Percentiles rank a stretch among this genome's conserved stretches.
These are phyloP conservation scores for Yamadazyma oceani DNA, from an alignment of 1,139 yeast genomes.

Conservation along the genomic window DNA sequence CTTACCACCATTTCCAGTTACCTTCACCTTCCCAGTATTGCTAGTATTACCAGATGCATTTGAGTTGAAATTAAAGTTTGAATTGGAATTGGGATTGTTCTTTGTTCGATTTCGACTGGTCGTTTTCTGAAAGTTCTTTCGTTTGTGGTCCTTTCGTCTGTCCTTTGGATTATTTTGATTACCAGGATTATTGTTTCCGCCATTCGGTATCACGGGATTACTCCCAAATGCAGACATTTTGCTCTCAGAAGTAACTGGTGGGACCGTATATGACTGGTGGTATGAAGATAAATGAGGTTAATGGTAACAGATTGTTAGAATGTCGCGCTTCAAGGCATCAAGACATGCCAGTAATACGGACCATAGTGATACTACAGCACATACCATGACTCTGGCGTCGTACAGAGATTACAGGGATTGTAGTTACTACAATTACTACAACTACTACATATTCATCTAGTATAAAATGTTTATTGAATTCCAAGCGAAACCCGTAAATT, in stretches of 20 bases:
- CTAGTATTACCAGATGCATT: too few relatives aligned
- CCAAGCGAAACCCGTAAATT: constrained; percentile 13
- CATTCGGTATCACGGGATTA: constrained; percentile 12
- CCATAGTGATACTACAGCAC: too few relatives aligned
- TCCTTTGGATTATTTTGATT: constrained; percentile 2
- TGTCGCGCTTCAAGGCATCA: too few relatives aligned
- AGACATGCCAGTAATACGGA: too few relatives aligned
- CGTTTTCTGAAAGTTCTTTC: background rate
- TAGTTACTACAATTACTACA: too few relatives aligned
- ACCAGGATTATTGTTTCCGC: constrained; percentile 3
- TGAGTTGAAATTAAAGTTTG: too few relatives aligned
- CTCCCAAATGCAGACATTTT: constrained; percentile 30
- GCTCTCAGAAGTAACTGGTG: too few relatives aligned
- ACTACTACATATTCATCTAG: background rate
- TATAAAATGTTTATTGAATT: constrained; percentile 8
- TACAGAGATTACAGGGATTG: too few relatives aligned
- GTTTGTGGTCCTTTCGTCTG: constrained; percentile 4
- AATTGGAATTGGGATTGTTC: background rate
- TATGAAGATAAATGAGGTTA: too few relatives aligned
- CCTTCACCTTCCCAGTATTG: background rate
- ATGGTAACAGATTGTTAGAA: too few relatives aligned
- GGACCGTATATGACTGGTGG: too few relatives aligned
- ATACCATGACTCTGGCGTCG: too few relatives aligned
- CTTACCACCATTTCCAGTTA: background rate
- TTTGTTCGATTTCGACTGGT: background rate